phyloP scores from a whole-genome alignment of 1,284 basidiomycete species.

The Trichosporon sp. region DNA sequence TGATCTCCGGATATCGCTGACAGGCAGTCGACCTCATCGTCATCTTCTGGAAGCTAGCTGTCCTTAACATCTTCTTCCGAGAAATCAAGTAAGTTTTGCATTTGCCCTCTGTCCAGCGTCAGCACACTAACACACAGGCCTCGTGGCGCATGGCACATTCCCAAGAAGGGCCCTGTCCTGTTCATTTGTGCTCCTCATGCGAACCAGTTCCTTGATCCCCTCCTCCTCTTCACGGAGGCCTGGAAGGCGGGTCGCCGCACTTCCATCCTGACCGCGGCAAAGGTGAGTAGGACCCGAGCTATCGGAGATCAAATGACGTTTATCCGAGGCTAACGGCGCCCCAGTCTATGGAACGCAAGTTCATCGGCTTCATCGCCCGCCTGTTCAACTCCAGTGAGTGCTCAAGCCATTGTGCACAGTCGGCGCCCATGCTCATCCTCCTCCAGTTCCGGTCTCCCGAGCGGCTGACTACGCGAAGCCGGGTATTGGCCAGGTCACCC shows the following conservation, averaged over 20 bases:
- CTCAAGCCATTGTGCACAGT: not conserved
- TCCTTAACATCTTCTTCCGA: conserved; percentile 95
- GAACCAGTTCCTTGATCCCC: conserved; percentile 95
- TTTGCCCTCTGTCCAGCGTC: not conserved
- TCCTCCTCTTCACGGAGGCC: conserved; percentile 83
- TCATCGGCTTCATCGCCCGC: conserved; percentile 73
- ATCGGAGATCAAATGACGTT: not conserved
- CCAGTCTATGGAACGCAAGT: conserved; percentile 45
- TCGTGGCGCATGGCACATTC: conserved; percentile 91
- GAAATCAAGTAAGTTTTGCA: conserved; percentile 64
- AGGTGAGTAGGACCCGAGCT: conserved; percentile 45
- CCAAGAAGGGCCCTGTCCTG: conserved; percentile 84
- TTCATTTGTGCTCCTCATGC: conserved; percentile 96
- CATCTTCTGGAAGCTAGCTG: conserved; percentile 58
- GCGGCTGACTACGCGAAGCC: conserved; percentile 82
- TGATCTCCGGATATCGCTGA: not conserved
- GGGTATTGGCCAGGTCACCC: conserved; percentile 68
- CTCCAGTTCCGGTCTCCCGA: conserved; percentile 80
- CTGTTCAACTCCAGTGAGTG: conserved; percentile 87
- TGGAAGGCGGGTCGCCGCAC: conserved; percentile 78
- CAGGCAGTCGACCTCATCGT: conserved; percentile 43
- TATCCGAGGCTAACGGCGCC: conserved; percentile 1
- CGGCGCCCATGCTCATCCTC: not conserved
- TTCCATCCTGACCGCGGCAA: conserved; percentile 88
- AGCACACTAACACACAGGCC: conserved; percentile 51